These are phyloP conservation scores for Rhododendron simsii DNA, from an alignment of 148 eudicot genomes.

Conservation along the genomic window DNA sequence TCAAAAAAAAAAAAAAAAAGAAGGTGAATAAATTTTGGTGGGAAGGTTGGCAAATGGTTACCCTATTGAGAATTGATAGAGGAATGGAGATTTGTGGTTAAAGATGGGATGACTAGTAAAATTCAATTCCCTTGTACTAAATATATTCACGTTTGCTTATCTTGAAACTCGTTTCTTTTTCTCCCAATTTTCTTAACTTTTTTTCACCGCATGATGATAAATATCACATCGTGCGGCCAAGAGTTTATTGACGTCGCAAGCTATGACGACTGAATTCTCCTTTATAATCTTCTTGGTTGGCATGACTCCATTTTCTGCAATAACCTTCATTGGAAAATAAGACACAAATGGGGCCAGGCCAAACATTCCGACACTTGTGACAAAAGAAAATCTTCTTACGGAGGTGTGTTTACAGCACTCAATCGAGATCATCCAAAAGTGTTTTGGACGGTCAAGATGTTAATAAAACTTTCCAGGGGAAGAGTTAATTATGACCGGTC, in stretches of 20 bases:
- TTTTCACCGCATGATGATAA: not conserved
- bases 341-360: not conserved
- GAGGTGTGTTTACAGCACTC: no score
- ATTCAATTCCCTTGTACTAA: not conserved
- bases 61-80: not conserved
- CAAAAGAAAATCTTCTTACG: no score
- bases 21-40: not conserved
- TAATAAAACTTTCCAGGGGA: no score
- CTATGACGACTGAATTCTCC: not conserved
- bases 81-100: not conserved
- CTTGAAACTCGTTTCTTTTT: not conserved
- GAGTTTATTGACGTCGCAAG: no score
- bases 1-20: no score
- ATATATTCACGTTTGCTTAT: not conserved
- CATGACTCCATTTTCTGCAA: not conserved
- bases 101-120: not conserved
- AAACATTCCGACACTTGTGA: not conserved
- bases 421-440: no score
- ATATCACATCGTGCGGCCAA: no score
- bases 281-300: not conserved
- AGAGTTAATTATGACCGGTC: no score
- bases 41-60: no score
- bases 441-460: no score
- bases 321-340: not conserved
- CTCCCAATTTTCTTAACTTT: not conserved